These are phyloP conservation scores for Pichia sp. DNA, from an alignment of 1,139 yeast genomes.

Conservation along the genomic window DNA sequence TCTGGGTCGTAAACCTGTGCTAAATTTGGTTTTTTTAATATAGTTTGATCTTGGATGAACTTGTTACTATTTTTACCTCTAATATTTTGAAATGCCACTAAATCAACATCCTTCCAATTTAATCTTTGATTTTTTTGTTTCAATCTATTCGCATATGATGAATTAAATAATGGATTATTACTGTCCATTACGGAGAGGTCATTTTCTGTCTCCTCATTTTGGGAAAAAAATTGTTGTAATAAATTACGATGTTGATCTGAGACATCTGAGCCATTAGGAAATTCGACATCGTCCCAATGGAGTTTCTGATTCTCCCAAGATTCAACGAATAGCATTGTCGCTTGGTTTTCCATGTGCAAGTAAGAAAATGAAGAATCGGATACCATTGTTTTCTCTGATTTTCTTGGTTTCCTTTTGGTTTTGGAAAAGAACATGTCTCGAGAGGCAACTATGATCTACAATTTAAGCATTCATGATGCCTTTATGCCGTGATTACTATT, in stretches of 20 bases:
- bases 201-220: constrained; percentile 24
- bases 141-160: constrained; percentile 25
- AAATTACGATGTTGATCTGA: constrained; percentile 20
- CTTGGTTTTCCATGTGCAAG: constrained; percentile 32
- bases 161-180: constrained; percentile 23
- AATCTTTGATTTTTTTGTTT: constrained; percentile 23
- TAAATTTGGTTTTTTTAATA: constrained; percentile 17
- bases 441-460: too few species aligned
- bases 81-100: constrained; percentile 22
- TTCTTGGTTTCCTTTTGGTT: too few species aligned
- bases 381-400: constrained; percentile 5
- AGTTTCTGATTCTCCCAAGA: constrained; percentile 34
- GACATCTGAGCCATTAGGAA: constrained; percentile 14
- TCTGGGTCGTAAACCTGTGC: constrained; percentile 5
- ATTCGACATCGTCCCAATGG: constrained; percentile 35
- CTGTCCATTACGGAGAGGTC: constrained; percentile 21
- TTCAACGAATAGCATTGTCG: constrained; percentile 32
- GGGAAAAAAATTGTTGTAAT: constrained; percentile 24
- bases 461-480: background rate
- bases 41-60: constrained; percentile 21
- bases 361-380: constrained; percentile 20
- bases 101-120: constrained; percentile 34
- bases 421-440: too few species aligned
- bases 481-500: background rate
- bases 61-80: constrained; percentile 5